phyloP scores from a whole-genome alignment of 192 early-diverging fungal species.

The Coemansia sp. region DNA sequence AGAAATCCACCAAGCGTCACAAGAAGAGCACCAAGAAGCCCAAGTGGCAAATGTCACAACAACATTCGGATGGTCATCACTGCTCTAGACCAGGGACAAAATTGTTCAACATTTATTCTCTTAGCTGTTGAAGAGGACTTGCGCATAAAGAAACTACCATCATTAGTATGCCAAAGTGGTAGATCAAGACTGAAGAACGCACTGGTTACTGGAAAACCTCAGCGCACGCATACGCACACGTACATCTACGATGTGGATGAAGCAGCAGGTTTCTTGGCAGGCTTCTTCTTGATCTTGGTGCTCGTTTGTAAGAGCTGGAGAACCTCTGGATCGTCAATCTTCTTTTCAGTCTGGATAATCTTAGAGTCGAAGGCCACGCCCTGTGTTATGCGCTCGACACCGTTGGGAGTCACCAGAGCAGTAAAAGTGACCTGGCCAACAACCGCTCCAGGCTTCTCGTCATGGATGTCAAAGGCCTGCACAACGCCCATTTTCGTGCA shows the following conservation, averaged over 20 bases:
- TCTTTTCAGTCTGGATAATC: conserved; percentile 81
- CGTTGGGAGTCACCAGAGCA: conserved; percentile 84
- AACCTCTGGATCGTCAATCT: conserved; percentile 78
- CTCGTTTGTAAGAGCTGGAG: conserved; percentile 68
- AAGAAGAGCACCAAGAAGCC: too few species aligned
- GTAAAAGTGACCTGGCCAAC: conserved; percentile 93
- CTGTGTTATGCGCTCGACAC: conserved; percentile 79
- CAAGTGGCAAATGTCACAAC: too few species aligned
- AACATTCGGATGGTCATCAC: too few species aligned
- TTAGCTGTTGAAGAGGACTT: too few species aligned
- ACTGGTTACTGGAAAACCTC: too few species aligned
- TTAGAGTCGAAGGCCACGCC: conserved; percentile 71
- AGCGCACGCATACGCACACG: too few species aligned
- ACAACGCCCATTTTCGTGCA: conserved; percentile 81
- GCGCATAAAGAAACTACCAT: too few species aligned
- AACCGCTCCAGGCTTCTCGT: conserved; percentile 75
- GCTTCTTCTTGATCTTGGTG: conserved; percentile 51
- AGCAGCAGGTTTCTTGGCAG: conserved; percentile 31
- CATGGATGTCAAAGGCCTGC: conserved; percentile 76
- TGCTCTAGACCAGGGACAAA: too few species aligned
- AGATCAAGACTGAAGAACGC: too few species aligned
- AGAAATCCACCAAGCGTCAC: too few species aligned
- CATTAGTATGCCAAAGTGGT: too few species aligned
- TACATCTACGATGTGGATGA: conserved; percentile 3
- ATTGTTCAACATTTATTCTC: too few species aligned